phyloP scores from a whole-genome alignment of 805 yeast genomes.

The Kurtzmaniella fragi region DNA sequence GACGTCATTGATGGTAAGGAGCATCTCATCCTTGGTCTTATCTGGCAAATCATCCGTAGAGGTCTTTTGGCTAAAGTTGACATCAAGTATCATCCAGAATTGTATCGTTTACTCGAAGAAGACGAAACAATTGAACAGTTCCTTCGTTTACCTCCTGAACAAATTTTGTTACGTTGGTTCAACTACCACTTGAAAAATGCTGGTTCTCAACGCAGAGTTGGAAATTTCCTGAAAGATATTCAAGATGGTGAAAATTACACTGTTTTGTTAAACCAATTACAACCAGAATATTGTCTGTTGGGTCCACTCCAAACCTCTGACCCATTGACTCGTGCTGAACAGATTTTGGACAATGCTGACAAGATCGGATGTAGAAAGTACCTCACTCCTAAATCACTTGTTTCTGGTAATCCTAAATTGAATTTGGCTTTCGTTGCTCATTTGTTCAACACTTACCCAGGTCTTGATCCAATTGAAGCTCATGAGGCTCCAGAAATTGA shows the following conservation, averaged over 20 bases:
- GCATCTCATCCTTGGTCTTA: slow-evolving; percentile 83
- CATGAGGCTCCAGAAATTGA: slow-evolving; percentile 89
- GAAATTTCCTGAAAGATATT: slow-evolving; percentile 83
- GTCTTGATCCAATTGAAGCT: slow-evolving; percentile 92
- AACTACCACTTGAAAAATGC: slow-evolving; percentile 94
- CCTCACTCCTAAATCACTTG: slow-evolving; percentile 87
- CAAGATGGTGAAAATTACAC: slow-evolving; percentile 96
- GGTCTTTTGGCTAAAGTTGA: slow-evolving; percentile 93
- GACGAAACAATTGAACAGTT: slow-evolving; percentile 97
- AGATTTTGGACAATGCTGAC: slow-evolving; percentile 82
- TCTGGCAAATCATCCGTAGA: slow-evolving; percentile 97
- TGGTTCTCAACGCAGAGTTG: slow-evolving; percentile 78
- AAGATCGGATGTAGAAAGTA: slow-evolving; percentile 89
- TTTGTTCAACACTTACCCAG: slow-evolving; percentile 93
- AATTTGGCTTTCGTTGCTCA: slow-evolving; percentile 97
- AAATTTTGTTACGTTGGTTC: slow-evolving; percentile 94
- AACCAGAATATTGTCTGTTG: slow-evolving; percentile 75
- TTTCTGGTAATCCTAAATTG: slow-evolving; percentile 93
- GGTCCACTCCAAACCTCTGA: slow-evolving; percentile 78
- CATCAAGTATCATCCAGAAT: slow-evolving; percentile 92
- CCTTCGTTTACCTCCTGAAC: slow-evolving; percentile 95
- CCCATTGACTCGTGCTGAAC: slow-evolving; percentile 77
- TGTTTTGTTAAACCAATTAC: slow-evolving; percentile 79
- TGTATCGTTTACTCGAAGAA: slow-evolving; percentile 89
- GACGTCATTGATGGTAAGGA: slow-evolving; percentile 93